Conservation (phyloP, 805 yeast genomes). For the Saccharomycopsis guyanensis region DNA sequence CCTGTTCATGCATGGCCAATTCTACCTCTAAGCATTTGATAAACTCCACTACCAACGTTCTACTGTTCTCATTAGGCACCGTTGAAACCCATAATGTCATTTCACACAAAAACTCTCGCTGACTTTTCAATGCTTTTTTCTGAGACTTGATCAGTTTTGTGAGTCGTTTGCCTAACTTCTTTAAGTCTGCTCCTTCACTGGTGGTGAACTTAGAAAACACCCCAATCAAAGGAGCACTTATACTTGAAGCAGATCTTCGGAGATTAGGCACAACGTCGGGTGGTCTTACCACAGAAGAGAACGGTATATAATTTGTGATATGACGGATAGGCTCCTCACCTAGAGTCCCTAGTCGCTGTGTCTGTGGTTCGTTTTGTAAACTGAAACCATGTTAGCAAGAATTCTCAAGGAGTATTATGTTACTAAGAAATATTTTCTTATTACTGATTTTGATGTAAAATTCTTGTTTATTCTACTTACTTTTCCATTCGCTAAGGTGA, state of each 20-base stretch:
- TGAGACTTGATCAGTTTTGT: constrained; percentile 34
- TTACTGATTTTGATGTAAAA: no score
- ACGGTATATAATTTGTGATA: background rate
- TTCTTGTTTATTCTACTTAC: no score
- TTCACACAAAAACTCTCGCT: constrained; percentile 34
- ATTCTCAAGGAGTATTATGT: no score
- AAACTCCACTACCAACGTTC: constrained; percentile 34
- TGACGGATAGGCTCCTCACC: no score
- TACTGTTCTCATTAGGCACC: constrained; percentile 34
- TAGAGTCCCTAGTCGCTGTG: no score
- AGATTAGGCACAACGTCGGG: background rate
- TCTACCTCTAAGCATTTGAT: constrained; percentile 34
- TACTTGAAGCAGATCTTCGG: constrained; percentile 13
- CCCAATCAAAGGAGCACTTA: constrained; percentile 23
- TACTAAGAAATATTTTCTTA: no score
- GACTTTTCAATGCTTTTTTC: constrained; percentile 31
- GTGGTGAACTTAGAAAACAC: constrained; percentile 24
- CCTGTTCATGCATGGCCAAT: constrained; percentile 29
- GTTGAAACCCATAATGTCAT: constrained; percentile 35
- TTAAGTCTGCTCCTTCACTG: constrained; percentile 24
- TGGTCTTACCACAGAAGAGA: background rate
- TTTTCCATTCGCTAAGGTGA: no score
- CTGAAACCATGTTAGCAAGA: no score
- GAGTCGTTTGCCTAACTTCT: constrained; percentile 29
- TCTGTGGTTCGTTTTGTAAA: no score